Base-by-base conservation (phyloP, 257 asterid species). In the Fraxinus americana region DNA sequence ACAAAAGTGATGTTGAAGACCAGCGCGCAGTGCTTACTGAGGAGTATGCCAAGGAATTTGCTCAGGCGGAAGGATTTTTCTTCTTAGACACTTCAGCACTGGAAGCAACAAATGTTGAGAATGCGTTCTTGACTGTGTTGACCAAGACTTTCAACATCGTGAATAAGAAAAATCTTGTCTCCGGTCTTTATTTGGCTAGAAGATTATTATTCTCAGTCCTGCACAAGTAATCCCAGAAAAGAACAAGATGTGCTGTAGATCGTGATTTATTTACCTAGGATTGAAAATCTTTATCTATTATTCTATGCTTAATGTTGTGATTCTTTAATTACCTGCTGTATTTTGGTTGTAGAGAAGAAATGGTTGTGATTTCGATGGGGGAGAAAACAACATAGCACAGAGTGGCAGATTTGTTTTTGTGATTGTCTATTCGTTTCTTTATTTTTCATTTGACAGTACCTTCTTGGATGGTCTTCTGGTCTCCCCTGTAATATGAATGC, bases 1-100 rank as follows among this genome's bases (percentile, higher is more conserved):
- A 91, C 89, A 91, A 91, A 85, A 82, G 90, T 0, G 97, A 91
- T 80, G 92, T 90, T n/a, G 93, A 86, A 78, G 90, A 88, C 82
- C 89, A 85, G 17, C 87, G 95, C 88, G 30, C 30, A 1, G 91
- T 91, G 43, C 83, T 94, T 19, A 90, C 94, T 0, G 94, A 90
- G 80, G 97, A 91, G 1, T 29, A 29, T 63, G 97, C 97, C 65
- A 88, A 90, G 84, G 97, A 90, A 76, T 91, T 91, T 16, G 93
- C 95, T 4, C 84, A 90, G 68, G 86, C 81, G 78, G 97, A 91
- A 57, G 93, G 86, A 45, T 77, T 91, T 4, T 91, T 88, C 83
- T 91, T 90, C 92, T 77, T 91, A 63, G 30, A 29, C 30, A 29
- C 30, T 1, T 29, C 30, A 29, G 30, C 30, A 0, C 48, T 90